These are phyloP conservation scores for Candida dajiaensis DNA, from an alignment of 805 yeast species.

Conservation along the genomic window DNA sequence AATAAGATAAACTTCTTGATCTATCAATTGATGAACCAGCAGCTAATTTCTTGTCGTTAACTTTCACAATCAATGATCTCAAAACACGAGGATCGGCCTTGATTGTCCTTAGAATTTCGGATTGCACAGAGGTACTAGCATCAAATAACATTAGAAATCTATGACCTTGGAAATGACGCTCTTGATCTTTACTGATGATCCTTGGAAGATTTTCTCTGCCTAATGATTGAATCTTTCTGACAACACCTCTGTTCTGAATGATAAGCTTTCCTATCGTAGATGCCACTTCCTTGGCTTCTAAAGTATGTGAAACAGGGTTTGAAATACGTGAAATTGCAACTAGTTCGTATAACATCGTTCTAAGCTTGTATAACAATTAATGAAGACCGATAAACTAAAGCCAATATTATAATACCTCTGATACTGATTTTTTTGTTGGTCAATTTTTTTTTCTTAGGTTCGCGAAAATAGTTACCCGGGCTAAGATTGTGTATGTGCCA, in stretches of 20 bases:
- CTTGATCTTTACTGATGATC: constrained; percentile 78
- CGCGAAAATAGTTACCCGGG: not conserved
- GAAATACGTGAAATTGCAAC: constrained; percentile 83
- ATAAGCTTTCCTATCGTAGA: constrained; percentile 77
- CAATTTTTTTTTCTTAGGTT: not conserved
- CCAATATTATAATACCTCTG: too few species aligned
- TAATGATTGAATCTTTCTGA: constrained; percentile 72
- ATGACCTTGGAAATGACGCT: constrained; percentile 84
- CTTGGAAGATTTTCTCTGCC: constrained; percentile 79
- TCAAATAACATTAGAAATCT: constrained; percentile 86
- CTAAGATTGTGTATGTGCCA: not conserved
- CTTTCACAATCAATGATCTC: constrained; percentile 67
- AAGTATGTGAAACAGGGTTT: constrained; percentile 43
- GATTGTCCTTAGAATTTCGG: constrained; percentile 73
- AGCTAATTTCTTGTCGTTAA: constrained; percentile 45
- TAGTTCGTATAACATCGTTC: constrained; percentile 77
- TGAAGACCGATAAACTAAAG: too few species aligned
- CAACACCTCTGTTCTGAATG: constrained; percentile 88
- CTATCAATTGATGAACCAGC: constrained; percentile 54
- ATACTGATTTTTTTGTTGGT: too few species aligned
- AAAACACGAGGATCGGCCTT: constrained; percentile 88
- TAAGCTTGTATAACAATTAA: too few species aligned
- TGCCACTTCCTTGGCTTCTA: constrained; percentile 60
- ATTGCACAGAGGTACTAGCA: constrained; percentile 78
- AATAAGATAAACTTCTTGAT: not conserved